Evolutionary conservation across 2,329 filamentous ascomycete genomes (phyloP).

Genomic region (Conoideocrella luteorostrata): DNA sequence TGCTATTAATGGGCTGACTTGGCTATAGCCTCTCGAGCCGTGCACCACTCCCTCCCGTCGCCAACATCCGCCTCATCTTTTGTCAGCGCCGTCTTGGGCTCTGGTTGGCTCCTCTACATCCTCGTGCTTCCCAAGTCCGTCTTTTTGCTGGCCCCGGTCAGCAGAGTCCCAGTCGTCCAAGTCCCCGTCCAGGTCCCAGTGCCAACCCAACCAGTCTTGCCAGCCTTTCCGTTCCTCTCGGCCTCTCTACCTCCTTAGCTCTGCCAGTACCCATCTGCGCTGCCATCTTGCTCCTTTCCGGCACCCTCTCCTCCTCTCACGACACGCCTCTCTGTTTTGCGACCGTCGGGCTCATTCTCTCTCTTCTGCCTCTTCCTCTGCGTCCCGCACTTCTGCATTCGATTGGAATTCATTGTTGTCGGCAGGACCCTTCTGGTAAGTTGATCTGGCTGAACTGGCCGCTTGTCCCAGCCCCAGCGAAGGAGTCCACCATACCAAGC

Average conservation of each 20-base stretch:
- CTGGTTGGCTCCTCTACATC: background rate
- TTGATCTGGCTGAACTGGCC: background rate
- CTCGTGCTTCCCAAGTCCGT: background rate
- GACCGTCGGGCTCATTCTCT: background rate
- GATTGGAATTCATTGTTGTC: slow-evolving; percentile 5
- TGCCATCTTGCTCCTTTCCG: background rate
- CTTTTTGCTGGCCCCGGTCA: background rate
- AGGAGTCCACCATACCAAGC: too few relatives aligned
- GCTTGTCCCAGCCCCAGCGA: background rate
- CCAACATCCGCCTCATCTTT: background rate
- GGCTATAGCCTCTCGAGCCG: too few relatives aligned
- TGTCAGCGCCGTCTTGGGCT: background rate
- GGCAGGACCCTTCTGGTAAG: slow-evolving; percentile 2
- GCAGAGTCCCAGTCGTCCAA: too few relatives aligned
- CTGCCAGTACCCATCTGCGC: too few relatives aligned
- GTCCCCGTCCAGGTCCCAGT: too few relatives aligned
- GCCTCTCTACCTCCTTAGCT: too few relatives aligned
- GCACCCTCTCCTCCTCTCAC: background rate
- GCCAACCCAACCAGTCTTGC: too few relatives aligned
- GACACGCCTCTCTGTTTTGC: slow-evolving; percentile 3
- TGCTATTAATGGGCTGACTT: too few relatives aligned
- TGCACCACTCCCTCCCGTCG: background rate
- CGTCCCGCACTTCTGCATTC: background rate
- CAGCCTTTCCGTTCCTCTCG: background rate
- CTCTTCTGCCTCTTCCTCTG: background rate